These are phyloP conservation scores for slime mould (Dictyostelium discoideum) DNA, from an alignment of 78 protist species.

Conservation along the genomic window dicty_2.7 NC_007091.3:5005001-5005500, in stretches of 20 bases:
- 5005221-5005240: not conserved
- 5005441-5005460: not conserved
- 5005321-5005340: not conserved
- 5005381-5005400: slow-evolving; percentile 17
- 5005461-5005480: not conserved
- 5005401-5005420: slow-evolving; percentile 1
- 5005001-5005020: not conserved
- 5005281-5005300: not conserved
- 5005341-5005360: slow-evolving; percentile 8
- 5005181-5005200: not conserved
- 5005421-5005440: not conserved
- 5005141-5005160: not conserved
- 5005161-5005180: not conserved
- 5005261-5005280: not conserved
- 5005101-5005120: slow-evolving; percentile 7
- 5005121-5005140: not conserved
- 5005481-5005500: not conserved
- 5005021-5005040: not conserved
- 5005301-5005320: not conserved
- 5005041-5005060: not conserved
- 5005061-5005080: not conserved
- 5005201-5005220: not conserved
- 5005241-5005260: not conserved
- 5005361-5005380: slow-evolving; percentile 18
- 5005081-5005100: not conserved